phyloP scores from a whole-genome alignment of 169 alveolate genomes.

The Hepatocystis sp. region DNA sequence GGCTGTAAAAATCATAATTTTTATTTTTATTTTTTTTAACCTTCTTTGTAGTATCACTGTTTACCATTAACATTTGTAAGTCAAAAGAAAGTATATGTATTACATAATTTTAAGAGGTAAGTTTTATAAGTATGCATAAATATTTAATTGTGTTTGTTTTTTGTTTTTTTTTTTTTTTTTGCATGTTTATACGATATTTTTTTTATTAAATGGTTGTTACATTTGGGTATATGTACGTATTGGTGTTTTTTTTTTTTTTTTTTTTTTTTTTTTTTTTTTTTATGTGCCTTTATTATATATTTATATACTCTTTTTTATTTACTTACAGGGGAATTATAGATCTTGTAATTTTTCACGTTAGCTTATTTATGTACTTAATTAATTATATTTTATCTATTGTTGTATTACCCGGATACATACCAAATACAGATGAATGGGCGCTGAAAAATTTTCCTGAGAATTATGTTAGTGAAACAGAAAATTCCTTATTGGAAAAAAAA shows the following conservation, averaged over 20 bases:
- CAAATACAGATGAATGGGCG: conserved; percentile 89
- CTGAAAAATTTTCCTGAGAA: conserved; percentile 47
- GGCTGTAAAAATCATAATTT: not conserved
- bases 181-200: not conserved
- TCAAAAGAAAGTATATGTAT: conserved; percentile 46
- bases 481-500: conserved; percentile 79
- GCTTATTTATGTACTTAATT: conserved; percentile 79
- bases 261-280: too few relatives aligned
- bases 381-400: conserved; percentile 87
- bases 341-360: conserved; percentile 62
- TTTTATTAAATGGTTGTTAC: not conserved
- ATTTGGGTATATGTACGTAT: too few relatives aligned
- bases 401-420: conserved; percentile 89
- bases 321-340: conserved; percentile 59
- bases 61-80: conserved; percentile 20
- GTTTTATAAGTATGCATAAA: not conserved
- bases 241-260: too few relatives aligned
- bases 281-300: not conserved
- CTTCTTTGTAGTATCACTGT: conserved; percentile 54
- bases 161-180: not conserved
- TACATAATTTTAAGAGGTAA: conserved; percentile 40
- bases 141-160: not conserved
- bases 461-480: conserved; percentile 27
- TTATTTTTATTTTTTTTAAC: not conserved
- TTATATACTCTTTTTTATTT: conserved; percentile 10